phyloP scores from a whole-genome alignment of 2,329 filamentous ascomycete species.

The Bimuria novae-zelandiae region DNA sequence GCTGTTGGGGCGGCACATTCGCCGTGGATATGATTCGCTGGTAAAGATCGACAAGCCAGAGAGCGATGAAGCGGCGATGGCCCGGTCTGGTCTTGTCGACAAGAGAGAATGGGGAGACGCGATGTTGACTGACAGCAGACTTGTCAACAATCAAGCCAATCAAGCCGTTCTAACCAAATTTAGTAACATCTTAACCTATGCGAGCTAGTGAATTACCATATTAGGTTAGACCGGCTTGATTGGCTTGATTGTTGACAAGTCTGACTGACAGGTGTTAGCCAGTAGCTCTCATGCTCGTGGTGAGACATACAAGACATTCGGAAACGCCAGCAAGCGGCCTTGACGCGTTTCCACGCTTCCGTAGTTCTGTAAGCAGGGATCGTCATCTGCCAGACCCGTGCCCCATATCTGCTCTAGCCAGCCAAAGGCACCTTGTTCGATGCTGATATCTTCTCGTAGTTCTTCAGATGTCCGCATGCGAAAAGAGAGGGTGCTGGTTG shows the following conservation, averaged over 20 bases:
- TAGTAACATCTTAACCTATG: neutral
- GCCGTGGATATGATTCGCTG: constrained; percentile 55
- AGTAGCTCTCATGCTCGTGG: neutral
- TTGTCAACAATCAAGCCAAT: neutral
- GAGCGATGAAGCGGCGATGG: constrained; percentile 59
- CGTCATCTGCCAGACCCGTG: constrained; percentile 2
- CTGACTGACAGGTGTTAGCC: no score
- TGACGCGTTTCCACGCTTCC: constrained; percentile 54
- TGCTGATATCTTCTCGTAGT: constrained; percentile 2
- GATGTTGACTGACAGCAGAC: constrained; percentile 13
- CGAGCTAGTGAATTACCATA: neutral
- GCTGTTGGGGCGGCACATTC: constrained; percentile 56
- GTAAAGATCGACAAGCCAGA: constrained; percentile 63
- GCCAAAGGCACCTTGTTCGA: constrained; percentile 9
- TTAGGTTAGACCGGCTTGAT: no score
- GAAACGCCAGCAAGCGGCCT: constrained; percentile 60
- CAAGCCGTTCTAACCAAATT: no score
- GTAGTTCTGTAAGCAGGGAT: constrained; percentile 46
- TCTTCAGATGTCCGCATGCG: constrained; percentile 16
- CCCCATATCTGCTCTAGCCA: constrained; percentile 19
- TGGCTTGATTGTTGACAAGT: no score
- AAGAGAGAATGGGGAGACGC: constrained; percentile 50
- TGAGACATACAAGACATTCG: constrained; percentile 45
- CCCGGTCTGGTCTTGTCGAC: constrained; percentile 56
- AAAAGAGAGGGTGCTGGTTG: constrained; percentile 31